A percentile compares a stretch with the other conserved stretches of the same genome.
These are phyloP conservation scores for Metschnikowia sp. DNA, from an alignment of 805 yeast species.

Conservation along the genomic window DNA sequence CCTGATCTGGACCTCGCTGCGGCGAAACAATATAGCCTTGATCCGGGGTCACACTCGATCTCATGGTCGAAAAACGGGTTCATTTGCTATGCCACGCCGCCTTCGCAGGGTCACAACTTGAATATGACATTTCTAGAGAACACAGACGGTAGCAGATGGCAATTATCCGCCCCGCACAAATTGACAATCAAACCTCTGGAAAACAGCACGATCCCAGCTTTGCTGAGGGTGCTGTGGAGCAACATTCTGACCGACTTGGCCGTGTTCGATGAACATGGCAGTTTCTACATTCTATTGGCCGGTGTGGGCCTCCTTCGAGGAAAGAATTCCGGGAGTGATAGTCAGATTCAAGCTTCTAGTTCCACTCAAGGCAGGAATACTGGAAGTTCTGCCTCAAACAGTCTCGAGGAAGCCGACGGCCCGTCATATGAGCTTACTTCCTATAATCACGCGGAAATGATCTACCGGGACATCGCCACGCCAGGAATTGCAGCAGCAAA, in stretches of 20 bases:
- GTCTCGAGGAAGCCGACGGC: conserved; percentile 13
- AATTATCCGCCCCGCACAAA: conserved; percentile 56
- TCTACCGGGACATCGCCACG: conserved; percentile 39
- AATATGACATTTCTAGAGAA: conserved; percentile 68
- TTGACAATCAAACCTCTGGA: conserved; percentile 28
- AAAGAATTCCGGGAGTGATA: not conserved
- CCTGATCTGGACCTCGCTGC: not conserved
- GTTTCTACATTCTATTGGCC: conserved; percentile 41
- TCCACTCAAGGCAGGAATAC: not conserved
- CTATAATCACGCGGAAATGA: conserved; percentile 45
- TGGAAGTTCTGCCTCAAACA: not conserved
- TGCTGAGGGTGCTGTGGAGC: conserved; percentile 65
- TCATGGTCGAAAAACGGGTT: conserved; percentile 87
- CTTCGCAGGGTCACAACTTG: conserved; percentile 37
- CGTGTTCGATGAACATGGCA: conserved; percentile 69
- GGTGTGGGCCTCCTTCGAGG: conserved; percentile 36
- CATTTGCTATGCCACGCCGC: conserved; percentile 58
- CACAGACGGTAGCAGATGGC: conserved; percentile 75
- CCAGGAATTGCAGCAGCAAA: conserved; percentile 11
- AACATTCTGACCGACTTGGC: conserved; percentile 79
- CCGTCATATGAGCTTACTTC: conserved; percentile 43
- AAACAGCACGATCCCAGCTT: conserved; percentile 25
- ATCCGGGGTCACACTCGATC: conserved; percentile 22
- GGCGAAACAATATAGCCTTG: not conserved
- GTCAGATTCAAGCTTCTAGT: not conserved